Evolutionary conservation across 495 filamentous ascomycete genomes (phyloP).

Genomic region (Penicillium lagena): DNA sequence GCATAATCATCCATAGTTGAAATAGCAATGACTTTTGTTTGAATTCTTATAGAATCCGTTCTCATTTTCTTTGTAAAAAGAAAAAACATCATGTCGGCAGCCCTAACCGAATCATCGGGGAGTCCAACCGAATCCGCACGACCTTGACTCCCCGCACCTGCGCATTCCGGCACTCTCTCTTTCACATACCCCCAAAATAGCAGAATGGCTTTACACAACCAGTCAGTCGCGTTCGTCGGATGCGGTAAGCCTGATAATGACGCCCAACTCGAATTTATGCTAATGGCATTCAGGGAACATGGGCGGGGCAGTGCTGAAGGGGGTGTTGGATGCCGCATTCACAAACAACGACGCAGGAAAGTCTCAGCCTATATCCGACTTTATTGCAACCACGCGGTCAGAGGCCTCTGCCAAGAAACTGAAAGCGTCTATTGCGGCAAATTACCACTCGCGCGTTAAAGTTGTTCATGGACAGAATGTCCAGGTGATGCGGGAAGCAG

Average conservation of each 20-base stretch:
- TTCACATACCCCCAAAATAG: too few relatives aligned
- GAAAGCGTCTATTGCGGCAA: slow-evolving; percentile 1
- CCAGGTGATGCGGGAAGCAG: slow-evolving; percentile 19
- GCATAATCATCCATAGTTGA: too few relatives aligned
- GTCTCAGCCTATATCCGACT: slow-evolving; percentile 8
- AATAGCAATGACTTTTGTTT: too few relatives aligned
- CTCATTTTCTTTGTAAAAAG: too few relatives aligned
- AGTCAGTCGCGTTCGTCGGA: slow-evolving; percentile 22
- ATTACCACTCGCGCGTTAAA: slow-evolving; percentile 8
- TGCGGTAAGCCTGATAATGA: slow-evolving; percentile 14
- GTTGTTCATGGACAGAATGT: slow-evolving; percentile 15
- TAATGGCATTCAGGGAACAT: slow-evolving; percentile 25
- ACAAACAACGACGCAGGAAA: neutral
- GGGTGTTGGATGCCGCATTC: slow-evolving; percentile 25
- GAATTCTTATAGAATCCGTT: too few relatives aligned
- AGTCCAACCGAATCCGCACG: too few relatives aligned
- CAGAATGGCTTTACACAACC: neutral
- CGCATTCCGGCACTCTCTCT: too few relatives aligned
- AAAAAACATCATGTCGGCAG: too few relatives aligned
- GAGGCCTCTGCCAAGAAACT: slow-evolving; percentile 16
- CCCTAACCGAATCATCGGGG: too few relatives aligned
- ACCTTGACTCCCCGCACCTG: too few relatives aligned
- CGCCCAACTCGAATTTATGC: neutral
- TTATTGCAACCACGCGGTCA: slow-evolving; percentile 26
- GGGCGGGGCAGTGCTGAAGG: slow-evolving; percentile 31